These are phyloP conservation scores for Smittium mucronatum DNA, from an alignment of 371 early-diverging fungal species.

Conservation along the genomic window DNA sequence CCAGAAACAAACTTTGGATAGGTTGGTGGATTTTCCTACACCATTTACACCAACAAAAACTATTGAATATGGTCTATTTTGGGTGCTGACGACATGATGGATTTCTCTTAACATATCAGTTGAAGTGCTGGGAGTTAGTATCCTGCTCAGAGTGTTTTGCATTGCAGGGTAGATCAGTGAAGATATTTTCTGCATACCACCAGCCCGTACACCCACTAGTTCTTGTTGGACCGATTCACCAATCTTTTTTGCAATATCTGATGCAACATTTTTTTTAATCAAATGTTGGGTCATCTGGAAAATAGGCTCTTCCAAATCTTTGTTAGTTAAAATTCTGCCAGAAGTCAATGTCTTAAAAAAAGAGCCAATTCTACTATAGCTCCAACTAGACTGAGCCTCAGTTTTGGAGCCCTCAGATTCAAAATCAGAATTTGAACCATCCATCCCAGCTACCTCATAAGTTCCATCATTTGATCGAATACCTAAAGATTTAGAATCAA, in stretches of 20 bases:
- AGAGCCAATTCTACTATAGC: conserved; percentile 11
- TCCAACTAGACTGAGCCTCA: conserved; percentile 14
- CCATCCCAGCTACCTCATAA: conserved; percentile 72
- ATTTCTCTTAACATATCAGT: conserved; percentile 93
- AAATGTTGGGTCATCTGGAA: conserved; percentile 79
- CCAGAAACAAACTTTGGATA: conserved; percentile 98
- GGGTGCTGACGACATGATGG: conserved; percentile 44
- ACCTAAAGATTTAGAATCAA: conserved; percentile 45
- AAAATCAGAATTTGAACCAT: conserved; percentile 14
- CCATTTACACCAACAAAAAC: conserved; percentile 99
- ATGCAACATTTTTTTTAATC: conserved; percentile 87
- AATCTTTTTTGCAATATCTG: conserved; percentile 73
- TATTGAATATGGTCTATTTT: conserved; percentile 73
- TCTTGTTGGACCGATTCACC: conserved; percentile 64
- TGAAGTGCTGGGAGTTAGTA: conserved; percentile 85
- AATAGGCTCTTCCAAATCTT: conserved; percentile 38
- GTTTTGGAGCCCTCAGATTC: background rate
- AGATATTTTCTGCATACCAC: conserved; percentile 55
- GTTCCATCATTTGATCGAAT: conserved; percentile 52
- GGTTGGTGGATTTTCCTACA: conserved; percentile 95
- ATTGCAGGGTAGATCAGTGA: conserved; percentile 62
- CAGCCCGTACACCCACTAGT: conserved; percentile 63
- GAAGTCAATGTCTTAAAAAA: conserved; percentile 37
- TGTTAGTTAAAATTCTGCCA: conserved; percentile 34
- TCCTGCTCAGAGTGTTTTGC: conserved; percentile 65